Percentiles rank a stretch among this genome's conserved stretches.
phyloP scores from a whole-genome alignment of 495 filamentous ascomycete genomes.

The Trichoderma orchidacearum region DNA sequence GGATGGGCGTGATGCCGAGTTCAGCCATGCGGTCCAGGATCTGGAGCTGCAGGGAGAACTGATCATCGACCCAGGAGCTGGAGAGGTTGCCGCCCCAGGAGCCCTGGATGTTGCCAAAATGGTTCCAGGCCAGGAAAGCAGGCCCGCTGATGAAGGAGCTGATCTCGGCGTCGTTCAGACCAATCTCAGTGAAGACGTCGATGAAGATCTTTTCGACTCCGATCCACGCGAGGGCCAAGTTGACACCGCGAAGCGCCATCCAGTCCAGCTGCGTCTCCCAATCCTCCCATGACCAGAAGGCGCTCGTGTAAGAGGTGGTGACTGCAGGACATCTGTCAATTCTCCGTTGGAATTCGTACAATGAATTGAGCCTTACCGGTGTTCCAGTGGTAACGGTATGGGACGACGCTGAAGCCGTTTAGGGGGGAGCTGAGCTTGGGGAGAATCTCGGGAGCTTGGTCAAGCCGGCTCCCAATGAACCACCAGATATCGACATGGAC shows the following conservation, averaged over 20 bases:
- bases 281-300: constrained; percentile 41
- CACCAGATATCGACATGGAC: constrained; percentile 40
- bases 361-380: constrained; percentile 13
- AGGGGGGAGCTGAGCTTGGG: constrained; percentile 14
- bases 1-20: constrained; percentile 39
- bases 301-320: constrained; percentile 39
- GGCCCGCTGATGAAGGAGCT: constrained; percentile 32
- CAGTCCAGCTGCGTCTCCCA: constrained; percentile 43
- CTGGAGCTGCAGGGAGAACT: constrained; percentile 33
- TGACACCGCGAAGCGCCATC: constrained; percentile 38
- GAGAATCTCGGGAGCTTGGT: constrained; percentile 14
- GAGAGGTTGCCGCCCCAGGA: constrained; percentile 33
- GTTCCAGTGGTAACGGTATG: constrained; percentile 42
- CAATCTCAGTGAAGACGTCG: constrained; percentile 33
- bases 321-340: constrained; percentile 14
- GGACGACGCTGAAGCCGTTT: constrained; percentile 26
- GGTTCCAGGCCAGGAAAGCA: constrained; percentile 43
- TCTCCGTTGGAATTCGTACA: background rate
- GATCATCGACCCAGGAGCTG: constrained; percentile 28
- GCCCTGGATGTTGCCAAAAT: constrained; percentile 42
- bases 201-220: constrained; percentile 38
- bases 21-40: constrained; percentile 36
- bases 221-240: constrained; percentile 39
- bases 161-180: constrained; percentile 31
- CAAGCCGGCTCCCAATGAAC: constrained; percentile 25